phyloP scores from a whole-genome alignment of 805 yeast species.

The Wickerhamomyces queroliae region DNA sequence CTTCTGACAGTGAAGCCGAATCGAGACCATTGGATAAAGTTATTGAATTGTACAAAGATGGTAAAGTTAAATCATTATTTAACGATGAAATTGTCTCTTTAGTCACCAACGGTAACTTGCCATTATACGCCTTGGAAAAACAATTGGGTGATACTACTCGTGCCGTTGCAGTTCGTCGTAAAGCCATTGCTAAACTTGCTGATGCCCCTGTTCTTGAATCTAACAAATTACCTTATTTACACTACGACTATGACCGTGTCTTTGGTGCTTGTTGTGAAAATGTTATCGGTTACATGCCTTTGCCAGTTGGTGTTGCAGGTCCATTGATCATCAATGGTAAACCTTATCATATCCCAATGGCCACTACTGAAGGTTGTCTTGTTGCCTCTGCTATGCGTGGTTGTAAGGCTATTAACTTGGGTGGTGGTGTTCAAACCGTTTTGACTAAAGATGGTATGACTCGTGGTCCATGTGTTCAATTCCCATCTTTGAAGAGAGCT shows the following conservation, averaged over 20 bases:
- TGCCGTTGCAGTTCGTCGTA: conserved; percentile 91
- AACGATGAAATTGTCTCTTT: conserved; percentile 72
- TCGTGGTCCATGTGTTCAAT: conserved; percentile 96
- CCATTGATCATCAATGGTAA: conserved; percentile 88
- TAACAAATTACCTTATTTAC: conserved; percentile 66
- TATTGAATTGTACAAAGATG: conserved; percentile 57
- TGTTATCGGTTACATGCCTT: conserved; percentile 93
- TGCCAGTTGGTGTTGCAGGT: conserved; percentile 98
- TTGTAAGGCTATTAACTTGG: conserved; percentile 94
- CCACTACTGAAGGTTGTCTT: conserved; percentile 97
- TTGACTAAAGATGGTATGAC: conserved; percentile 98
- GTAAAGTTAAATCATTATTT: conserved; percentile 57
- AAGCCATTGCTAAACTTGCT: conserved; percentile 80
- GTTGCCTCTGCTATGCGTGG: conserved; percentile 99
- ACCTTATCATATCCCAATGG: conserved; percentile 93
- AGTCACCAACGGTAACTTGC: conserved; percentile 72
- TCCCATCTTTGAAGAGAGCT: conserved; percentile 77
- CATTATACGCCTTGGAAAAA: conserved; percentile 91
- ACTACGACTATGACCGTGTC: conserved; percentile 92
- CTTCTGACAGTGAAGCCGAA: conserved; percentile 31
- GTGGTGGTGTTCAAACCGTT: conserved; percentile 93
- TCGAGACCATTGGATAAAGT: conserved; percentile 62
- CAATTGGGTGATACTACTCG: conserved; percentile 83
- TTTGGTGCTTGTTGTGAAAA: conserved; percentile 99
- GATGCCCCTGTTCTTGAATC: conserved; percentile 74